Conservation (phyloP, 2,329 filamentous ascomycete species). For the Xylaria sp. region DNA sequence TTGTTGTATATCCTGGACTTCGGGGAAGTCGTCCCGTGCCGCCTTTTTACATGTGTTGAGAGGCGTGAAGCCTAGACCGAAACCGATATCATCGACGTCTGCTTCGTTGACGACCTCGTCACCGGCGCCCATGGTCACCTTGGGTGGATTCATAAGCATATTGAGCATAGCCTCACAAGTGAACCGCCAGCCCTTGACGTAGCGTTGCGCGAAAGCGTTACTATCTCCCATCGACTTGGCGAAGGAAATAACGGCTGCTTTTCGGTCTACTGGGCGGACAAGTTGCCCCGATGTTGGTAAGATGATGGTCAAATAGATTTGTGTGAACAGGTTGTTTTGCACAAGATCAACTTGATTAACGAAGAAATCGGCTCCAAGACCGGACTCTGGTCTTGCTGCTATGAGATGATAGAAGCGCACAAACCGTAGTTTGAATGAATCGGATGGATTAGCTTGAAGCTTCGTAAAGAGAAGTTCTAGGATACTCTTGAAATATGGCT, state of each 20-base stretch:
- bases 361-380: slow-evolving; percentile 93
- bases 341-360: slow-evolving; percentile 84
- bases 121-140: slow-evolving; percentile 69
- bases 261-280: slow-evolving; percentile 86
- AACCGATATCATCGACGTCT: slow-evolving; percentile 93
- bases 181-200: slow-evolving; percentile 89
- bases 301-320: slow-evolving; percentile 87
- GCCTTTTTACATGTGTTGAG: slow-evolving; percentile 88
- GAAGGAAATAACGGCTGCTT: slow-evolving; percentile 90
- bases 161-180: slow-evolving; percentile 91
- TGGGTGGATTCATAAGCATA: slow-evolving; percentile 86
- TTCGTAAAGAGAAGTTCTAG: slow-evolving; percentile 83
- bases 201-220: slow-evolving; percentile 80
- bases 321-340: slow-evolving; percentile 81
- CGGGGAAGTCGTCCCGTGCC: slow-evolving; percentile 82
- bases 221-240: slow-evolving; percentile 93
- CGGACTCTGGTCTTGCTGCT: slow-evolving; percentile 78
- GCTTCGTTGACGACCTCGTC: slow-evolving; percentile 85
- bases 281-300: slow-evolving; percentile 90
- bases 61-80: slow-evolving; percentile 93
- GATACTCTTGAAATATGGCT: slow-evolving; percentile 82
- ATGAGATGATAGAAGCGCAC: slow-evolving; percentile 95
- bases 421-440: slow-evolving; percentile 87
- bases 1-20: slow-evolving; percentile 80
- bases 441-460: slow-evolving; percentile 73